Evolutionary conservation across 2,329 filamentous ascomycete genomes (phyloP).

Genomic region (Xylariomycetidae sp.): DNA sequence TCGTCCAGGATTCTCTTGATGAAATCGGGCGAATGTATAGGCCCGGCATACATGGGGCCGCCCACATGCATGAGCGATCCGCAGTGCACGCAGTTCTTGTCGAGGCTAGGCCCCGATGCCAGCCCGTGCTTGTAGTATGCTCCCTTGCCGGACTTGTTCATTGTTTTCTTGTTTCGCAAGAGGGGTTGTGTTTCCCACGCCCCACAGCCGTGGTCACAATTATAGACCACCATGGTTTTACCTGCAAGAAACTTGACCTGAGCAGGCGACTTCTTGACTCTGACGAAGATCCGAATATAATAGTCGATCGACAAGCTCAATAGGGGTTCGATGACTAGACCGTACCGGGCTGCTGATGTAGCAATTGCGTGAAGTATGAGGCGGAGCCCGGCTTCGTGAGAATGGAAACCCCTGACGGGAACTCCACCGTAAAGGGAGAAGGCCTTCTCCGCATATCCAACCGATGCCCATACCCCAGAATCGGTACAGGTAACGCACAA

Average conservation of each 20-base stretch:
- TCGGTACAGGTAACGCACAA: slow-evolving; percentile 96
- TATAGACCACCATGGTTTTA: slow-evolving; percentile 91
- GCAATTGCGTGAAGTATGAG: slow-evolving; percentile 81
- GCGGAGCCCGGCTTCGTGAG: slow-evolving; percentile 84
- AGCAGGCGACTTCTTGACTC: slow-evolving; percentile 71
- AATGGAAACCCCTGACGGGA: slow-evolving; percentile 77
- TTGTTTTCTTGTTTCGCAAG: slow-evolving; percentile 60
- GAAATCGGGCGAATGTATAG: slow-evolving; percentile 79
- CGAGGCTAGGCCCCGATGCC: slow-evolving; percentile 63
- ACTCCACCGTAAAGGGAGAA: slow-evolving; percentile 91
- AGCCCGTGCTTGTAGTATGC: slow-evolving; percentile 76
- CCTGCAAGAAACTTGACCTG: slow-evolving; percentile 87
- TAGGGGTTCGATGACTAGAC: slow-evolving; percentile 82
- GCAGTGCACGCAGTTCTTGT: slow-evolving; percentile 74
- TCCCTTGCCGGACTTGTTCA: slow-evolving; percentile 66
- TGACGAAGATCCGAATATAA: slow-evolving; percentile 85
- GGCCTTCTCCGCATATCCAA: slow-evolving; percentile 90
- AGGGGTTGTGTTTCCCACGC: slow-evolving; percentile 82
- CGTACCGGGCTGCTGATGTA: slow-evolving; percentile 76
- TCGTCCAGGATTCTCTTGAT: slow-evolving; percentile 72
- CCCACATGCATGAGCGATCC: slow-evolving; percentile 80
- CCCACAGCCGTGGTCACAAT: slow-evolving; percentile 87
- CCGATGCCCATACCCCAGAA: slow-evolving; percentile 89
- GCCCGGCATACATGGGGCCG: slow-evolving; percentile 93
- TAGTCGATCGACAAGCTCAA: slow-evolving; percentile 95